Conservation (phyloP, 2,329 filamentous ascomycete genomes). For the Colletotrichum trifolii region DNA sequence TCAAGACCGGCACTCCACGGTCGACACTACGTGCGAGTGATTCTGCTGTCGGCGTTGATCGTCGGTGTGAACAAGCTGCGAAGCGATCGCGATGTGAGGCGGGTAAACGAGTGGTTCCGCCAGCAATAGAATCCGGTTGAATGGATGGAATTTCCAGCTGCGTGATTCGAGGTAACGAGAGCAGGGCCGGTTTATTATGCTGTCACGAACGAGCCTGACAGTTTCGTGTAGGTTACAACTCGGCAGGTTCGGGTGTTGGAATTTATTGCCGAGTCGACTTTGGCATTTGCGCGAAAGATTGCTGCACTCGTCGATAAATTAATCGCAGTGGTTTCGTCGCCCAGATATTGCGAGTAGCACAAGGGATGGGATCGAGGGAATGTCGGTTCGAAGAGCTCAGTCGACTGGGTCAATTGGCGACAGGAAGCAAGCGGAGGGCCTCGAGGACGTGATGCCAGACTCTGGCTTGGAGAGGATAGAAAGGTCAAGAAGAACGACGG, state of each 20-base stretch:
- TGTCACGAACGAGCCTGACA: no score
- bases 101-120: conserved; percentile 30
- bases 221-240: no score
- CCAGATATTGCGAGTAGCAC: no score
- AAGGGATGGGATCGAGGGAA: no score
- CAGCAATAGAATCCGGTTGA: neutral
- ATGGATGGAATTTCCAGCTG: neutral
- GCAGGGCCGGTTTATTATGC: no score
- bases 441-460: conserved; percentile 22
- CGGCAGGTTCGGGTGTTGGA: no score
- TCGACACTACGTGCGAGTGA: neutral
- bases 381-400: conserved; percentile 9
- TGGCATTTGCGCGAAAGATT: no score
- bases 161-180: neutral
- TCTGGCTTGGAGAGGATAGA: conserved; percentile 17
- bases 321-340: no score
- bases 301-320: neutral
- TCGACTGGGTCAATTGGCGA: conserved; percentile 13
- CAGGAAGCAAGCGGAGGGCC: conserved; percentile 24
- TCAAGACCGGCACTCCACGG: conserved; percentile 26
- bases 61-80: neutral
- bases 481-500: conserved; percentile 17
- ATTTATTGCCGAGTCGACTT: no score
- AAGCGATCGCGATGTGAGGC: neutral
- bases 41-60: conserved; percentile 1